phyloP scores from a whole-genome alignment of 805 yeast genomes.

The Komagataella ulmi region DNA sequence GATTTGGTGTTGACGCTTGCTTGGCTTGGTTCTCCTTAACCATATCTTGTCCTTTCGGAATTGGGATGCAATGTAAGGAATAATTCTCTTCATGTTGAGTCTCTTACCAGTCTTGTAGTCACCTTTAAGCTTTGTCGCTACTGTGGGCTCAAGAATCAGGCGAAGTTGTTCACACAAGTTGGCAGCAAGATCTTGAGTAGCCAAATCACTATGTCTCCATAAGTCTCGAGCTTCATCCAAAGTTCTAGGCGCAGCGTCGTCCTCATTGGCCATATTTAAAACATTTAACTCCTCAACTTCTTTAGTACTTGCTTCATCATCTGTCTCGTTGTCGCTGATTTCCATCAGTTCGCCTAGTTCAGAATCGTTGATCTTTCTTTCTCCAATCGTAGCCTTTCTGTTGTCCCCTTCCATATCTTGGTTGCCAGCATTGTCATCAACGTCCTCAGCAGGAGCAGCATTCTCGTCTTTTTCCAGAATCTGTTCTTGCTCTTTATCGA shows the following conservation, averaged over 20 bases:
- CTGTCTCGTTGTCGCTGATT: slow-evolving; percentile 15
- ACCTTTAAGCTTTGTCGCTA: slow-evolving; percentile 90
- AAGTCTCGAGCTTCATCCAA: slow-evolving; percentile 58
- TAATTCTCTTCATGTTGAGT: slow-evolving; percentile 92
- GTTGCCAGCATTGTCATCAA: slow-evolving; percentile 13
- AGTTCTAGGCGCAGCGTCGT: slow-evolving; percentile 28
- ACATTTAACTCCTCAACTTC: slow-evolving; percentile 8
- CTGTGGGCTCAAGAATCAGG: slow-evolving; percentile 86
- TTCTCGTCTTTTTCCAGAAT: slow-evolving; percentile 19
- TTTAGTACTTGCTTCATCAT: slow-evolving; percentile 15
- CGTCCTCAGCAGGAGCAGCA: slow-evolving; percentile 13
- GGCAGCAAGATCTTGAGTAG: slow-evolving; percentile 81
- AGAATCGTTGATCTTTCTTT: slow-evolving; percentile 31
- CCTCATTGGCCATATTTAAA: slow-evolving; percentile 11
- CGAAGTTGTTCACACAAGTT: slow-evolving; percentile 87
- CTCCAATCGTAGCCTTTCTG: slow-evolving; percentile 11
- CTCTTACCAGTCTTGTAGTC: slow-evolving; percentile 97
- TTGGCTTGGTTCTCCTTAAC: slow-evolving; percentile 95
- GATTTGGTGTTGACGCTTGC: slow-evolving; percentile 92
- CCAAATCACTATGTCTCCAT: slow-evolving; percentile 74
- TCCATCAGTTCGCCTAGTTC: slow-evolving; percentile 11
- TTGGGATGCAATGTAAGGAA: slow-evolving; percentile 95
- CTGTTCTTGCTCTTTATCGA: slow-evolving; percentile 16
- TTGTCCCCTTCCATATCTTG: slow-evolving; percentile 13
- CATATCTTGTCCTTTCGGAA: slow-evolving; percentile 96